Evolutionary conservation across 2,329 filamentous ascomycete genomes (phyloP).

Genomic region (Acrodontium crateriforme): DNA sequence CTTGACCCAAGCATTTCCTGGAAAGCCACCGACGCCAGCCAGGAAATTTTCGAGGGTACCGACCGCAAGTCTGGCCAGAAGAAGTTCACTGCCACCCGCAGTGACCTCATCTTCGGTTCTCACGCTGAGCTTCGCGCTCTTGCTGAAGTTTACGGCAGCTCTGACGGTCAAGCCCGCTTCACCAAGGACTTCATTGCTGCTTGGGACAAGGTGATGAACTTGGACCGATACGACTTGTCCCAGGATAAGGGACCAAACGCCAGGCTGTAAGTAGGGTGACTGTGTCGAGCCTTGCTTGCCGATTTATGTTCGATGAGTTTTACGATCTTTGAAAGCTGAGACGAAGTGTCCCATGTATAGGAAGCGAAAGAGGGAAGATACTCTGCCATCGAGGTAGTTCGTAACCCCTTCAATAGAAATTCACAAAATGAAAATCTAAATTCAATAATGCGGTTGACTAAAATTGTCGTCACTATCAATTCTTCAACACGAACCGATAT

Average conservation of each 20-base stretch:
- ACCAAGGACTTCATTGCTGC: conserved; percentile 56
- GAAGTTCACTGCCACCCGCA: conserved; percentile 57
- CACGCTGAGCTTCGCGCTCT: conserved; percentile 60
- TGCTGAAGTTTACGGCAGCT: conserved; percentile 53
- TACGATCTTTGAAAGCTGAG: too few relatives aligned
- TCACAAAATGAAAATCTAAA: neutral
- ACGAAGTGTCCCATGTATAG: too few relatives aligned
- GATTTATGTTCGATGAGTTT: too few relatives aligned
- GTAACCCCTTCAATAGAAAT: too few relatives aligned
- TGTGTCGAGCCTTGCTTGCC: too few relatives aligned
- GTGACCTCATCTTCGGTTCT: conserved; percentile 58
- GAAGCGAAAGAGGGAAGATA: too few relatives aligned
- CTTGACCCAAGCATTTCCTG: conserved; percentile 54
- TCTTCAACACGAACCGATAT: neutral
- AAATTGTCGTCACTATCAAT: neutral
- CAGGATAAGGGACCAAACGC: too few relatives aligned
- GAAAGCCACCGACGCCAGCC: conserved; percentile 38
- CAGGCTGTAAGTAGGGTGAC: too few relatives aligned
- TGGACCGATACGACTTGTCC: conserved; percentile 52
- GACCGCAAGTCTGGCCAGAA: conserved; percentile 51
- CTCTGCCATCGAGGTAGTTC: too few relatives aligned
- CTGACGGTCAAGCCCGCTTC: conserved; percentile 49
- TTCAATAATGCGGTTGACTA: neutral
- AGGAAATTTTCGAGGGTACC: conserved; percentile 47
- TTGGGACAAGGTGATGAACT: conserved; percentile 63